A percentile compares a stretch with the other conserved stretches of the same genome.
These are phyloP conservation scores for Colletotrichum camelliae DNA, from an alignment of 2,329 filamentous ascomycete species.

Conservation along the genomic window DNA sequence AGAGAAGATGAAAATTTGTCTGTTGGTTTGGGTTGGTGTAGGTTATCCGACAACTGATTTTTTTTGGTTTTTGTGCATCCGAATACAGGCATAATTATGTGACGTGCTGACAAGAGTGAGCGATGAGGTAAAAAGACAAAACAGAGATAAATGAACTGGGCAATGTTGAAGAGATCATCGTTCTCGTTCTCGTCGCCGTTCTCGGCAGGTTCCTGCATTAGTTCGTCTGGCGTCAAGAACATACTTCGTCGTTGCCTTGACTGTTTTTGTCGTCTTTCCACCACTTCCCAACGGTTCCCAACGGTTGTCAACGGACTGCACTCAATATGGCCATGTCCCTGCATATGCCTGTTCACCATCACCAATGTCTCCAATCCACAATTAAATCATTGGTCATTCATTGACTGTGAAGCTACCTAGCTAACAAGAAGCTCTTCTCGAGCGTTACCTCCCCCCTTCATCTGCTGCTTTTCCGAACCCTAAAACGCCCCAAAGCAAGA, in stretches of 20 bases:
- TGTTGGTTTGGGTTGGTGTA: background rate
- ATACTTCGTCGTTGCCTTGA: too few relatives aligned
- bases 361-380: background rate
- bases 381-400: background rate
- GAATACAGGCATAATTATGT: background rate
- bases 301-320: background rate
- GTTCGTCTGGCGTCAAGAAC: background rate
- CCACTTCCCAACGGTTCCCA: too few relatives aligned
- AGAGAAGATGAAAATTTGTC: background rate
- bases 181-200: background rate
- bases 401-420: background rate
- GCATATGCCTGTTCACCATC: background rate
- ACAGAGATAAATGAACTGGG: background rate
- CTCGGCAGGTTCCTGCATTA: background rate
- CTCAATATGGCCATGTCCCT: background rate
- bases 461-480: conserved; percentile 13
- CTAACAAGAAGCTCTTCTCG: background rate
- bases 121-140: background rate
- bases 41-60: background rate
- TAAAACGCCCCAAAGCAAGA: conserved; percentile 12
- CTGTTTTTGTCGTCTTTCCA: too few relatives aligned
- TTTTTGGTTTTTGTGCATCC: background rate
- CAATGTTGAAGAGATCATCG: background rate
- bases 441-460: conserved; percentile 17
- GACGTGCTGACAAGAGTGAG: background rate